Percentiles rank a stretch among this genome's conserved stretches.
phyloP scores from a whole-genome alignment of 371 early-diverging fungal species.

The Rhizopus microsporus region DNA sequence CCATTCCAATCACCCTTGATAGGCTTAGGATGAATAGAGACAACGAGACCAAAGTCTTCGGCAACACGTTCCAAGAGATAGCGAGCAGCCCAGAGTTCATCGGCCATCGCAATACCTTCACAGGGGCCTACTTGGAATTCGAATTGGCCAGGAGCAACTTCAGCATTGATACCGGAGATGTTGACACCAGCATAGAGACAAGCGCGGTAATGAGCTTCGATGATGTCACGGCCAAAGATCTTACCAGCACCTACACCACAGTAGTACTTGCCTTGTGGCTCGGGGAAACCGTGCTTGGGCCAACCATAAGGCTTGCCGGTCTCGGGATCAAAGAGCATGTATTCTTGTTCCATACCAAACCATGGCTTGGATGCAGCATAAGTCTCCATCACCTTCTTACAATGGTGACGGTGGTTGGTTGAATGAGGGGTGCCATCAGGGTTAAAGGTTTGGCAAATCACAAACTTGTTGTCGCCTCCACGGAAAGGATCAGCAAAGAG shows the following conservation, averaged over 20 bases:
- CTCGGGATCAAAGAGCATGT: conserved; percentile 57
- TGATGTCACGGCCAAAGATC: conserved; percentile 61
- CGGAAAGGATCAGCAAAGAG: conserved; percentile 65
- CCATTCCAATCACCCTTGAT: conserved; percentile 65
- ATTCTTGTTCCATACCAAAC: conserved; percentile 71
- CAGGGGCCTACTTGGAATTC: conserved; percentile 67
- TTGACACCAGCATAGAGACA: conserved; percentile 60
- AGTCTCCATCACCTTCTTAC: conserved; percentile 48
- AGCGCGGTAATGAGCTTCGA: conserved; percentile 65
- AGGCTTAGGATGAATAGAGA: conserved; percentile 59
- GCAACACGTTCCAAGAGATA: conserved; percentile 59
- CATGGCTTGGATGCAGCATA: conserved; percentile 52
- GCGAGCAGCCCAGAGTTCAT: conserved; percentile 61
- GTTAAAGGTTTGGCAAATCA: conserved; percentile 56
- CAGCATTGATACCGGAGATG: conserved; percentile 58
- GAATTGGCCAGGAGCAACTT: conserved; percentile 64
- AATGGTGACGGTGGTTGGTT: conserved; percentile 54
- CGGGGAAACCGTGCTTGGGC: conserved; percentile 64
- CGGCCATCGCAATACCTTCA: conserved; percentile 57
- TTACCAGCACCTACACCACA: conserved; percentile 57
- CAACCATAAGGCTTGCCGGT: conserved; percentile 57
- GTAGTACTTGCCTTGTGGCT: conserved; percentile 60
- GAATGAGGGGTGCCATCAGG: conserved; percentile 60
- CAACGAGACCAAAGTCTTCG: conserved; percentile 63
- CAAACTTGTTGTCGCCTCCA: conserved; percentile 63